Evolutionary conservation across 352 stramenopile genomes (phyloP).

Genomic region (Phytophthora pinifolia): DNA sequence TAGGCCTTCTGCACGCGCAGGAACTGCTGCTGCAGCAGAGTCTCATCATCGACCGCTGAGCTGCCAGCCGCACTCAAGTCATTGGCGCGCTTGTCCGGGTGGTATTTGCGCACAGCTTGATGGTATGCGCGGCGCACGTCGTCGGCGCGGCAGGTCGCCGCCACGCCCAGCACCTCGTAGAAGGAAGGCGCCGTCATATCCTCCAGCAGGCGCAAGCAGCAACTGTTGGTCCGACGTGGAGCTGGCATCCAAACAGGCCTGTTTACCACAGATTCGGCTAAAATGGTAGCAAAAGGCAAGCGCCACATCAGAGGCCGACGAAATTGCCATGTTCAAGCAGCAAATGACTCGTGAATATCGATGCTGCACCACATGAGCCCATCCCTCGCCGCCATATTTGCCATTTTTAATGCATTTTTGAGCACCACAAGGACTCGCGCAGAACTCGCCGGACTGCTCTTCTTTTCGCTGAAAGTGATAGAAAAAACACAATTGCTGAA

Average conservation of each 20-base stretch:
- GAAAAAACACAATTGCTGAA: no score
- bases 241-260: constrained; percentile 17
- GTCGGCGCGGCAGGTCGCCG: constrained; percentile 42
- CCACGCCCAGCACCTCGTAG: constrained; percentile 62
- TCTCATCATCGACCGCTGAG: constrained; percentile 8
- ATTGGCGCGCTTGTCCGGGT: constrained; percentile 63
- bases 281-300: background rate
- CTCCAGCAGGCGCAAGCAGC: background rate
- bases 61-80: background rate
- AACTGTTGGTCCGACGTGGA: constrained; percentile 10
- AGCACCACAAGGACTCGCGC: no score
- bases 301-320: no score
- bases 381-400: no score
- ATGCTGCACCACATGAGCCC: no score
- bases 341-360: no score
- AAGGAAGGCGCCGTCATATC: constrained; percentile 26
- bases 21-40: constrained; percentile 31
- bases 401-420: no score
- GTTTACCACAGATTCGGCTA: constrained; percentile 14
- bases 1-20: constrained; percentile 67
- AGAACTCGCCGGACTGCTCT: no score
- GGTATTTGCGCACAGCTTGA: constrained; percentile 47
- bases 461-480: no score
- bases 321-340: no score
- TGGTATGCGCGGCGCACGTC: constrained; percentile 78